Conservation (phyloP, 306 rosid genomes). For the Vigna radiata region DNA sequence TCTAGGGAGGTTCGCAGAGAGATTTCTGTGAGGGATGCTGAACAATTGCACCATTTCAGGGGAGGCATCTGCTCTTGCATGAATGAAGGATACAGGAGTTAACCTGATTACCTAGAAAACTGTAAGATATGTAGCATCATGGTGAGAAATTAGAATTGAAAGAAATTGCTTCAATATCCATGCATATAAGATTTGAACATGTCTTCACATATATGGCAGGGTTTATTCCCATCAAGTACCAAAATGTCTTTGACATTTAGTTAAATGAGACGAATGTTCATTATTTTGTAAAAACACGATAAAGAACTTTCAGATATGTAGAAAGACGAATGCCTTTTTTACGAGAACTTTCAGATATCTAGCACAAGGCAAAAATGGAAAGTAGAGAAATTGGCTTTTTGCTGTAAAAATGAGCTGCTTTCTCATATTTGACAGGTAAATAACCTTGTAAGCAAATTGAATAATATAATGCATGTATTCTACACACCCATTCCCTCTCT, state of each 20-base stretch:
- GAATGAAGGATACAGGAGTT: conserved; percentile 68
- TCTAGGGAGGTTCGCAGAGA: conserved; percentile 82
- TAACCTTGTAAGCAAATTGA: background rate
- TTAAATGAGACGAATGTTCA: background rate
- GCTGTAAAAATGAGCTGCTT: conserved; percentile 38
- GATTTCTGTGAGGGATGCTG: conserved; percentile 80
- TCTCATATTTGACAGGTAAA: conserved; percentile 24
- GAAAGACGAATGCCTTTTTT: background rate
- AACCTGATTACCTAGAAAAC: conserved; percentile 40
- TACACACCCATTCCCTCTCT: background rate
- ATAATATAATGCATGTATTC: background rate
- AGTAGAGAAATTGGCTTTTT: background rate
- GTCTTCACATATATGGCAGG: background rate
- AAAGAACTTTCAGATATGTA: background rate
- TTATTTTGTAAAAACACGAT: background rate
- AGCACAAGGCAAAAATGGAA: background rate
- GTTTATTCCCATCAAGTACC: background rate
- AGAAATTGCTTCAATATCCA: conserved; percentile 20
- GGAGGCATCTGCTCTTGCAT: conserved; percentile 89
- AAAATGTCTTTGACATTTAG: background rate
- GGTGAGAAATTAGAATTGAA: conserved; percentile 28
- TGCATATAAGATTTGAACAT: background rate
- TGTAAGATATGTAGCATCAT: conserved; percentile 36
- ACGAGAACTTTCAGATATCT: conserved; percentile 1
- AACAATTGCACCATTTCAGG: conserved; percentile 86